Percentiles rank a stretch among this genome's conserved stretches.
These are phyloP conservation scores for Collariella sp. DNA, from an alignment of 495 filamentous ascomycete genomes.

Conservation along the genomic window DNA sequence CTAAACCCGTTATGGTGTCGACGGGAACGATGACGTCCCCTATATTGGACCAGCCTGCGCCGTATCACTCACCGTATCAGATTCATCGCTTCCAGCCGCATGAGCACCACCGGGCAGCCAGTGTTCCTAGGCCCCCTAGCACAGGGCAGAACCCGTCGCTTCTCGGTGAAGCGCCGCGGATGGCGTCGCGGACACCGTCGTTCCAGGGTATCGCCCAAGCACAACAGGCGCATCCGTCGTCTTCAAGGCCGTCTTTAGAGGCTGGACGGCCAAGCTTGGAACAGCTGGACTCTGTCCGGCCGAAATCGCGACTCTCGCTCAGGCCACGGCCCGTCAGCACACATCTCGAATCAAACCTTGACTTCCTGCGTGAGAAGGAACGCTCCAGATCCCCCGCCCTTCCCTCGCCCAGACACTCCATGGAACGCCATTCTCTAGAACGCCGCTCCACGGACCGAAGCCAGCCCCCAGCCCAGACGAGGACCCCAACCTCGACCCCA, in stretches of 20 bases:
- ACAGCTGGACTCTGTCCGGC: constrained; percentile 42
- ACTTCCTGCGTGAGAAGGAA: constrained; percentile 61
- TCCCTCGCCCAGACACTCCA: constrained; percentile 26
- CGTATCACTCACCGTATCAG: constrained; percentile 31
- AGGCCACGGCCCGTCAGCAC: constrained; percentile 47
- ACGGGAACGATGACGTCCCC: constrained; percentile 86
- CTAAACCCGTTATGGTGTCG: constrained; percentile 71
- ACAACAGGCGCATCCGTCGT: constrained; percentile 46
- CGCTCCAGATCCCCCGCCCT: constrained; percentile 33
- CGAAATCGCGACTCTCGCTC: constrained; percentile 16
- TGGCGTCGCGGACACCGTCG: constrained; percentile 32
- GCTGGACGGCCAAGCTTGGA: constrained; percentile 58
- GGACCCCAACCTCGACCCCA: constrained; percentile 68
- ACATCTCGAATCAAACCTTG: constrained; percentile 69
- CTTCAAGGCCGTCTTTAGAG: constrained; percentile 76
- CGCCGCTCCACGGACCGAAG: too few relatives aligned
- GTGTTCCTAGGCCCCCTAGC: constrained; percentile 39
- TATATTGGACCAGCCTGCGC: constrained; percentile 44
- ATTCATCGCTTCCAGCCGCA: constrained; percentile 54
- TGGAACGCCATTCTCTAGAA: constrained; percentile 28
- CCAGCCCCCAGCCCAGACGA: constrained; percentile 40
- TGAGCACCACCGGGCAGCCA: constrained; percentile 49
- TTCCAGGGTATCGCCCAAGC: constrained; percentile 42
- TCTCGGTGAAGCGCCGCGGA: constrained; percentile 25
- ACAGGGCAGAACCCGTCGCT: constrained; percentile 23